Evolutionary conservation across 2,329 filamentous ascomycete species (phyloP).

Genomic region (Aspergillus sp.): DNA sequence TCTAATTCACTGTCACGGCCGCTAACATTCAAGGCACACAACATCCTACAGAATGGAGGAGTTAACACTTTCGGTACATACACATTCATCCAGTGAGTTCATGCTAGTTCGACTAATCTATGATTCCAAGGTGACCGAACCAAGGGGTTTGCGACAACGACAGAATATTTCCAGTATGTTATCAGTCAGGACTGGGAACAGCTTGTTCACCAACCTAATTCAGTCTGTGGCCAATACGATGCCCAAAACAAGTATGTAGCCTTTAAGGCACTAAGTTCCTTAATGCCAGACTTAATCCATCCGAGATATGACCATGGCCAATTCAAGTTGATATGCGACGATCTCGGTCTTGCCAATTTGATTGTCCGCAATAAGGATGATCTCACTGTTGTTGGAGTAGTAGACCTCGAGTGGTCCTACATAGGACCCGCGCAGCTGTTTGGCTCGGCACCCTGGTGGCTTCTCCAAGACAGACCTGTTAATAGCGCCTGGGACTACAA

Average conservation of each 20-base stretch:
- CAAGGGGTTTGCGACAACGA: slow-evolving; percentile 32
- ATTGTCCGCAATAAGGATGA: slow-evolving; percentile 39
- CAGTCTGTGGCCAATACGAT: slow-evolving; percentile 28
- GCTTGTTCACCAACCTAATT: slow-evolving; percentile 40
- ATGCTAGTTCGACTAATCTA: too few relatives aligned
- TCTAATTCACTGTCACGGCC: slow-evolving; percentile 24
- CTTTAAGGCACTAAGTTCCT: slow-evolving; percentile 31
- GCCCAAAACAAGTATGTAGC: slow-evolving; percentile 32
- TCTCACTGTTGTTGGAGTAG: slow-evolving; percentile 38
- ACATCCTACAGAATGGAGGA: slow-evolving; percentile 35
- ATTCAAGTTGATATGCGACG: slow-evolving; percentile 44
- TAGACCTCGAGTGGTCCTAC: slow-evolving; percentile 44
- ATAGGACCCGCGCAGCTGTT: slow-evolving; percentile 41
- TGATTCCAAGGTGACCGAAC: slow-evolving; percentile 24
- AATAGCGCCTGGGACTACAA: slow-evolving; percentile 32
- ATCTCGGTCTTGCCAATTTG: slow-evolving; percentile 41
- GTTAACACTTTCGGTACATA: slow-evolving; percentile 31
- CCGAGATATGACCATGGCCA: slow-evolving; percentile 29
- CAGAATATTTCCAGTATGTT: slow-evolving; percentile 39
- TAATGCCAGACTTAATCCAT: slow-evolving; percentile 30
- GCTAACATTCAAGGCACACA: slow-evolving; percentile 38
- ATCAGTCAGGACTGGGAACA: slow-evolving; percentile 36
- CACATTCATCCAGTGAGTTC: too few relatives aligned
- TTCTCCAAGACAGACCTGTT: slow-evolving; percentile 36
- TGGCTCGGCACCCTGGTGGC: slow-evolving; percentile 41